phyloP scores from a whole-genome alignment of 495 filamentous ascomycete species.

The Penicillium samsonianum region DNA sequence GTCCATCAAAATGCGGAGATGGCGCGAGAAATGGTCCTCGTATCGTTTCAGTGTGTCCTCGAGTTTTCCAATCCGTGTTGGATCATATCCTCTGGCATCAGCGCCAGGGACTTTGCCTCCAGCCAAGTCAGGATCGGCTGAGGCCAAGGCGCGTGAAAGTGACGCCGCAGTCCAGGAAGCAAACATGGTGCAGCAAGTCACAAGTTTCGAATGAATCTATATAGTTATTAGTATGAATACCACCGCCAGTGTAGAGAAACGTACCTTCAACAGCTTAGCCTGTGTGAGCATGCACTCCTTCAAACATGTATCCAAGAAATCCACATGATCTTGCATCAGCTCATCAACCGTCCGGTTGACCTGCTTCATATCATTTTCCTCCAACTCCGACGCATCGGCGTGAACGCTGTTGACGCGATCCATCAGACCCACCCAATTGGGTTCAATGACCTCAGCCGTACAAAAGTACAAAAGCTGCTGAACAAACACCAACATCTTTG shows the following conservation, averaged over 20 bases:
- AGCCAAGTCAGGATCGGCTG: conserved; percentile 71
- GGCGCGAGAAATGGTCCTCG: conserved; percentile 86
- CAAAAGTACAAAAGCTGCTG: conserved; percentile 97
- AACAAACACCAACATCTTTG: conserved; percentile 94
- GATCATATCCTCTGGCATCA: conserved; percentile 53
- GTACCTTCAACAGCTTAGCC: conserved; percentile 84
- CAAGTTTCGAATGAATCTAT: conserved; percentile 93
- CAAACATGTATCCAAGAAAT: conserved; percentile 94
- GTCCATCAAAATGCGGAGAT: conserved; percentile 89
- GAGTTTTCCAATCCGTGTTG: conserved; percentile 70
- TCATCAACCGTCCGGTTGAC: conserved; percentile 89
- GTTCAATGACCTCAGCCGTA: conserved; percentile 94
- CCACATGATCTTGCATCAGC: conserved; percentile 98
- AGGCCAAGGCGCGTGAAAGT: conserved; percentile 74
- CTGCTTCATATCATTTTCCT: conserved; percentile 49
- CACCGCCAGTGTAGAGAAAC: conserved; percentile 22
- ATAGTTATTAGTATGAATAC: conserved; percentile 23
- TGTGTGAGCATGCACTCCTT: conserved; percentile 99
- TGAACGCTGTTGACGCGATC: conserved; percentile 68
- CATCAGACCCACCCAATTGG: conserved; percentile 95
- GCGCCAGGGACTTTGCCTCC: conserved; percentile 39
- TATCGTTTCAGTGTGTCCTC: conserved; percentile 83
- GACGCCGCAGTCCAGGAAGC: conserved; percentile 76
- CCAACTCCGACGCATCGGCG: conserved; percentile 51
- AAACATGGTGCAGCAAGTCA: conserved; percentile 90